Evolutionary conservation across 2,329 filamentous ascomycete genomes (phyloP).

Genomic region (Alternaria infectoria): DNA sequence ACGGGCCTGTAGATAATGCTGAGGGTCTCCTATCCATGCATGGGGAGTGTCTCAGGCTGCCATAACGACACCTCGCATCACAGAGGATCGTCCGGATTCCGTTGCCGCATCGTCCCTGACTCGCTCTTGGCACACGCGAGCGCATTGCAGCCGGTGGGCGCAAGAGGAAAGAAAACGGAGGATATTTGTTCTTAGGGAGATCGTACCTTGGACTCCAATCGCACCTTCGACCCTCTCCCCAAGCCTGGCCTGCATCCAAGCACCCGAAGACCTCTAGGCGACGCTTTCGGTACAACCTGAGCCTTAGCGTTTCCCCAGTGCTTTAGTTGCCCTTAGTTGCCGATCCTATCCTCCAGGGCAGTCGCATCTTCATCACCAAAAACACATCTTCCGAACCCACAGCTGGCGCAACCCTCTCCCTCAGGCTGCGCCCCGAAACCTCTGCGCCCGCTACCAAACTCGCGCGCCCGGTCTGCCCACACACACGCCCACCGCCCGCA

Average conservation of each 20-base stretch:
- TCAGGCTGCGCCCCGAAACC: neutral
- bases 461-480: neutral
- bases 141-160: conserved; percentile 13
- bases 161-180: neutral
- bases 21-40: conserved; percentile 35
- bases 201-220: neutral
- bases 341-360: conserved; percentile 25
- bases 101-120: conserved; percentile 25
- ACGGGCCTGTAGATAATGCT: conserved; percentile 33
- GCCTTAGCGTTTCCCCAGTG: conserved; percentile 24
- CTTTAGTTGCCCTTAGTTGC: conserved; percentile 26
- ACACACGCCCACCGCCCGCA: neutral
- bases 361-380: conserved; percentile 14
- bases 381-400: conserved; percentile 15
- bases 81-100: conserved; percentile 26
- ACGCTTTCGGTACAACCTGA: conserved; percentile 6
- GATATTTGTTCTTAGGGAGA: conserved; percentile 5
- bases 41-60: conserved; percentile 33
- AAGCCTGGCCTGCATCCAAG: conserved; percentile 4
- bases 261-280: conserved; percentile 8
- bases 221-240: neutral
- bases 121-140: conserved; percentile 28
- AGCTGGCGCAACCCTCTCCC: conserved; percentile 8
- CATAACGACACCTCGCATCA: conserved; percentile 14
- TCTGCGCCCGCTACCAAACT: conserved; percentile 10